Evolutionary conservation across 768 basidiomycete species (phyloP).

Genomic region (Podaxis sp.): DNA sequence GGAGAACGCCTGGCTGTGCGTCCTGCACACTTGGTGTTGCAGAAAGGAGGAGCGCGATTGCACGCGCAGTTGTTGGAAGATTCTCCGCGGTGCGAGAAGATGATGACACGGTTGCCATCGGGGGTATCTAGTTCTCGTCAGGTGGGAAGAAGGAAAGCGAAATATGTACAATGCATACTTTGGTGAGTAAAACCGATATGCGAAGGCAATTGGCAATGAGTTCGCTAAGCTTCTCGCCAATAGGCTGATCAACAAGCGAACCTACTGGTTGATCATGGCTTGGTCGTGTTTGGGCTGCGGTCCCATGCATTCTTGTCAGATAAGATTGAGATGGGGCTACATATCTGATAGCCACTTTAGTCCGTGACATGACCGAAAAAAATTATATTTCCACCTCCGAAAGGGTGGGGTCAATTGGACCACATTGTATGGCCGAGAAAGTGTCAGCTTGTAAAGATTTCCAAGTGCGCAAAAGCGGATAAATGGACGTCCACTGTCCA

Average conservation of each 20-base stretch:
- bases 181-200: neutral
- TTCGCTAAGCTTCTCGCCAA: too few relatives aligned
- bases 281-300: conserved; percentile 5
- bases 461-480: too few relatives aligned
- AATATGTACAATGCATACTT: neutral
- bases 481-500: neutral
- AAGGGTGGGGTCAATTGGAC: neutral
- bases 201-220: neutral
- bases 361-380: too few relatives aligned
- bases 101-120: conserved; percentile 5
- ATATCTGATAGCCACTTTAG: too few relatives aligned
- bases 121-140: neutral
- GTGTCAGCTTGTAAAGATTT: too few relatives aligned
- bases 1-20: conserved; percentile 82
- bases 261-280: conserved; percentile 6
- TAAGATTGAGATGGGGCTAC: neutral
- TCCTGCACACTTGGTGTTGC: conserved; percentile 85
- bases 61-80: conserved; percentile 81
- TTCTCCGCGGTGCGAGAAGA: conserved; percentile 56
- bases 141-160: neutral
- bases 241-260: neutral
- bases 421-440: too few relatives aligned
- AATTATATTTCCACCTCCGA: neutral
- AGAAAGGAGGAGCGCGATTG: conserved; percentile 81
- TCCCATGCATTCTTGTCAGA: neutral